Conservation (phyloP, 768 basidiomycete genomes). For the Mycena galopus region DNA sequence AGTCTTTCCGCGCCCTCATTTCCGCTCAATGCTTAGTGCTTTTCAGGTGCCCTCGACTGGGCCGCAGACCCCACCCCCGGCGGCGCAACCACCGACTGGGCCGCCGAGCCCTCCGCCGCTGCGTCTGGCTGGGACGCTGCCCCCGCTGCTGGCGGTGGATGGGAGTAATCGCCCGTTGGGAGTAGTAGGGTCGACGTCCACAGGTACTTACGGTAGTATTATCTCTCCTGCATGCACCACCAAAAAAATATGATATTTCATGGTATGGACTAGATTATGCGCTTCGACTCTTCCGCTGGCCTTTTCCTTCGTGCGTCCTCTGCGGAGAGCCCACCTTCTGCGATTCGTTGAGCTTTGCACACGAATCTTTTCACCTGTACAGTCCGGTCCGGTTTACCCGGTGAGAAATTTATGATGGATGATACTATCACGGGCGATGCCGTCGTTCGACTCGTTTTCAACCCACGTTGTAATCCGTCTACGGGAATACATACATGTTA, state of each 20-base stretch:
- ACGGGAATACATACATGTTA: no score
- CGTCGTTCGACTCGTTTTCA: no score
- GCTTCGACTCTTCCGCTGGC: no score
- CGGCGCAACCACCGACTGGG: conserved; percentile 77
- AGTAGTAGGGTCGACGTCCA: background rate
- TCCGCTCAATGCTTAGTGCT: background rate
- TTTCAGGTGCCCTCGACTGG: conserved; percentile 85
- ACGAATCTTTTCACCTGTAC: no score
- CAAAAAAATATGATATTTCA: conserved; percentile 1
- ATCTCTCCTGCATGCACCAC: conserved; percentile 8
- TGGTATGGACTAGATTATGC: background rate
- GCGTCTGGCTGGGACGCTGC: conserved; percentile 61
- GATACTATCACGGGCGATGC: no score
- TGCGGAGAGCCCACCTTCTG: no score
- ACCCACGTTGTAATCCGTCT: no score
- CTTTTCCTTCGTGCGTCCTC: no score
- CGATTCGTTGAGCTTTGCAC: no score
- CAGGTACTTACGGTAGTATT: background rate
- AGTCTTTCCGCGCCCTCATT: conserved; percentile 27
- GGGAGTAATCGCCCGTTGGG: conserved; percentile 46
- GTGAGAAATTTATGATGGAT: no score
- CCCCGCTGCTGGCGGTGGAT: conserved; percentile 44
- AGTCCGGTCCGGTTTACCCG: no score
- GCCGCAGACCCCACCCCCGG: conserved; percentile 71
- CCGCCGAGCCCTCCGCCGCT: conserved; percentile 79